Percentiles rank a stretch among this genome's conserved stretches.
Evolutionary conservation across 371 early-diverging fungal genomes (phyloP).

Genomic region (Nematocida parisii): DNA sequence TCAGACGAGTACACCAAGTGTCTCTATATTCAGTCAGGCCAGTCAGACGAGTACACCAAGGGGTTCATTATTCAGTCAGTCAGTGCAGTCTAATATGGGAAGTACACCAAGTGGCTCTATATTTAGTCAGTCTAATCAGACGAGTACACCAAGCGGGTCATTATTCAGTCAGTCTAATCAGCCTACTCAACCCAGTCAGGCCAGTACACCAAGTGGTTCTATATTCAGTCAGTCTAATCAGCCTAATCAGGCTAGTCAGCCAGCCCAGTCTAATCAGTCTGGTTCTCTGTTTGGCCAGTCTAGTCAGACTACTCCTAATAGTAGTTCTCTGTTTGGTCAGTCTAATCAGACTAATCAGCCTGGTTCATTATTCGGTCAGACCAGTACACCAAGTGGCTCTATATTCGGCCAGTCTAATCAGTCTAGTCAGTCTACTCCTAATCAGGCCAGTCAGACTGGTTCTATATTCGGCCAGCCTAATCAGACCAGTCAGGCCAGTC

Average conservation of each 20-base stretch:
- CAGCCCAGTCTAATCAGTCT: no score
- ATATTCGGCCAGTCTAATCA: background rate
- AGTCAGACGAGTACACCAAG: no score
- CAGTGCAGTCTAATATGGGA: no score
- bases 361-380: no score
- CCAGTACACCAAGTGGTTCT: background rate
- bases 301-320: no score
- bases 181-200: background rate
- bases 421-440: no score
- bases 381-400: background rate
- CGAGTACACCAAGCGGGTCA: background rate
- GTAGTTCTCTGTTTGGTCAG: no score
- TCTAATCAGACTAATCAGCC: no score
- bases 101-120: background rate
- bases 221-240: background rate
- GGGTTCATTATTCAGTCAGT: no score
- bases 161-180: background rate
- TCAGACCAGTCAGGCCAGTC: background rate
- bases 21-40: no score
- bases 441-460: background rate
- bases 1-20: background rate
- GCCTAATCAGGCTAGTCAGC: no score
- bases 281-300: no score
- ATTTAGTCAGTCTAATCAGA: background rate
- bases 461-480: background rate